Conservation (phyloP, 345 rosid genomes). For the Geranium brycei region DNA sequence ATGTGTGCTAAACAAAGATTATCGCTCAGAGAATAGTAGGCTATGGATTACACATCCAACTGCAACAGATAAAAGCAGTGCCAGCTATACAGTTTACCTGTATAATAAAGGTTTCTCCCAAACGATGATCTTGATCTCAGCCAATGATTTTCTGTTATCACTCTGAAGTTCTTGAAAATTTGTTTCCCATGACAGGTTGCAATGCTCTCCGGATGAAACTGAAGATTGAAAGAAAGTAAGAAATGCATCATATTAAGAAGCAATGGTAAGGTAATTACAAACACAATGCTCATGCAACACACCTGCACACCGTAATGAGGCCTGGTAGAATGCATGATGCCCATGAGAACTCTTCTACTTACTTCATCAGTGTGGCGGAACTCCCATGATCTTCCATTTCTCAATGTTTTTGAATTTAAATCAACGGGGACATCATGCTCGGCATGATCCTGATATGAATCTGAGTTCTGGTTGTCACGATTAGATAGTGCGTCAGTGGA, state of each 20-base stretch:
- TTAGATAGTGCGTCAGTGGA: slow-evolving; percentile 39
- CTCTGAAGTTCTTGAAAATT: slow-evolving; percentile 67
- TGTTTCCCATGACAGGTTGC: slow-evolving; percentile 71
- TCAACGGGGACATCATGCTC: slow-evolving; percentile 12
- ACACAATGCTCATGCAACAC: slow-evolving; percentile 8
- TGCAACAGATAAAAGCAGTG: background rate
- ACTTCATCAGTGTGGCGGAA: slow-evolving; percentile 16
- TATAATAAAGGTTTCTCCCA: slow-evolving; percentile 25
- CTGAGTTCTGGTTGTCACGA: slow-evolving; percentile 26
- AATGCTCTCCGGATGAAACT: slow-evolving; percentile 98
- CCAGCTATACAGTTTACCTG: slow-evolving; percentile 29
- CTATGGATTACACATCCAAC: slow-evolving; percentile 6
- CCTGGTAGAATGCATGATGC: slow-evolving; percentile 67
- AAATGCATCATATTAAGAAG: slow-evolving; percentile 5
- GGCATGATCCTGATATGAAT: slow-evolving; percentile 15
- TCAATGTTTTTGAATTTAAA: slow-evolving; percentile 16
- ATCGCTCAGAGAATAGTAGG: slow-evolving; percentile 38
- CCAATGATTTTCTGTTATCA: slow-evolving; percentile 70
- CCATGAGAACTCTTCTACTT: slow-evolving; percentile 59
- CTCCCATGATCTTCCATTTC: slow-evolving; percentile 21
- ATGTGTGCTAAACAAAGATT: slow-evolving; percentile 53
- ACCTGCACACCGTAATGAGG: slow-evolving; percentile 98
- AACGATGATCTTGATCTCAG: slow-evolving; percentile 24
- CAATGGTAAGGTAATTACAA: background rate
- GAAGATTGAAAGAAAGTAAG: slow-evolving; percentile 20